Evolutionary conservation across 371 early-diverging fungal genomes (phyloP).

Genomic region (Zychaea mexicana): DNA sequence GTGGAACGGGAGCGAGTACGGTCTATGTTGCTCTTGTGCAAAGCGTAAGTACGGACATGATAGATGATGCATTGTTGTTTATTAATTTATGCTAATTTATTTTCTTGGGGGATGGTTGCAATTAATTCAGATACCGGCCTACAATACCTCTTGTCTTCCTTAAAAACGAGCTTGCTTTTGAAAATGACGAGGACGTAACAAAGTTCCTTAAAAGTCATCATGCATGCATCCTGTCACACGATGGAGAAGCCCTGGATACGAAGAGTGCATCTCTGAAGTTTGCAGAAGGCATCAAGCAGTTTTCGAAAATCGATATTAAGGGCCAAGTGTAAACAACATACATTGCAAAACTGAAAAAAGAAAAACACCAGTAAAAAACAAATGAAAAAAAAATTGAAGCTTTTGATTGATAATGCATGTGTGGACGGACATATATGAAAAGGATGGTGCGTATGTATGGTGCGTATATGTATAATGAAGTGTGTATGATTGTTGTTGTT

Average conservation of each 20-base stretch:
- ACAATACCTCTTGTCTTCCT: conserved; percentile 45
- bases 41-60: conserved; percentile 60
- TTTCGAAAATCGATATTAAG: conserved; percentile 77
- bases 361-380: background rate
- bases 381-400: too few relatives aligned
- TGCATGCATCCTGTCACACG: conserved; percentile 16
- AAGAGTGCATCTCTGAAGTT: conserved; percentile 53
- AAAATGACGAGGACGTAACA: conserved; percentile 29
- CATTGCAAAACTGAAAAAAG: background rate
- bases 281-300: conserved; percentile 59
- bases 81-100: background rate
- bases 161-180: conserved; percentile 55
- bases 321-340: conserved; percentile 36
- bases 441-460: background rate
- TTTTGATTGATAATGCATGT: background rate
- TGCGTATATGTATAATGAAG: background rate
- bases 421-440: background rate
- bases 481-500: too few relatives aligned
- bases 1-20: conserved; percentile 81
- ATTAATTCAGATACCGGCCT: conserved; percentile 30
- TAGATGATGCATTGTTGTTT: background rate
- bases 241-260: conserved; percentile 47
- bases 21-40: conserved; percentile 70
- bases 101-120: background rate
- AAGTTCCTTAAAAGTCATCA: conserved; percentile 52